phyloP scores from a whole-genome alignment of 225 moss, liverwort and hornwort genomes.

The Antitrichia curtipendula region DNA sequence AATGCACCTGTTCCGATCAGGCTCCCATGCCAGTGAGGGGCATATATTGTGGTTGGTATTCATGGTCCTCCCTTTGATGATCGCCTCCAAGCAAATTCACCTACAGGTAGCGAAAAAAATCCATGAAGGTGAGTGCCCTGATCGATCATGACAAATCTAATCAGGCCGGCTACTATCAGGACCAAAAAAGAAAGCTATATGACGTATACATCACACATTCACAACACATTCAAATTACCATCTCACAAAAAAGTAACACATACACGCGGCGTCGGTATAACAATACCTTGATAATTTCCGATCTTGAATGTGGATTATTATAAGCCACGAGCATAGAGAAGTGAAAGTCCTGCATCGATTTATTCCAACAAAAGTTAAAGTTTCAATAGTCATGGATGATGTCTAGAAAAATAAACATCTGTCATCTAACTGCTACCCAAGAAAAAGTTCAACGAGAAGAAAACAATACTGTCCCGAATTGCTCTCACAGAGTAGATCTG shows the following conservation, averaged over 20 bases:
- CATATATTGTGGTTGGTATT: slow-evolving; percentile 20
- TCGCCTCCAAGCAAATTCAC: slow-evolving; percentile 62
- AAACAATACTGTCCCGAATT: background rate
- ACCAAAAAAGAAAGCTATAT: background rate
- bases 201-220: background rate
- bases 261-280: background rate
- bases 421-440: background rate
- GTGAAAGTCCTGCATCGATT: slow-evolving; percentile 60
- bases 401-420: background rate
- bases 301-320: slow-evolving; percentile 62
- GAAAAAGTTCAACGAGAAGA: background rate
- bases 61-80: slow-evolving; percentile 11
- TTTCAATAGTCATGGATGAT: background rate
- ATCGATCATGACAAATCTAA: background rate
- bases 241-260: background rate
- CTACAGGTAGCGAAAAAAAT: background rate
- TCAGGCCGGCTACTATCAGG: background rate
- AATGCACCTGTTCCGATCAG: slow-evolving; percentile 3
- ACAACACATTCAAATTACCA: background rate
- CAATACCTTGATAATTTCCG: slow-evolving; percentile 69
- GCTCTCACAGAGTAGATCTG: background rate
- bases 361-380: background rate
- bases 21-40: slow-evolving; percentile 52
- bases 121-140: background rate
- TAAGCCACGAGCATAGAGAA: slow-evolving; percentile 75